Evolutionary conservation across 768 basidiomycete genomes (phyloP).

Genomic region (Mycena haematopus): DNA sequence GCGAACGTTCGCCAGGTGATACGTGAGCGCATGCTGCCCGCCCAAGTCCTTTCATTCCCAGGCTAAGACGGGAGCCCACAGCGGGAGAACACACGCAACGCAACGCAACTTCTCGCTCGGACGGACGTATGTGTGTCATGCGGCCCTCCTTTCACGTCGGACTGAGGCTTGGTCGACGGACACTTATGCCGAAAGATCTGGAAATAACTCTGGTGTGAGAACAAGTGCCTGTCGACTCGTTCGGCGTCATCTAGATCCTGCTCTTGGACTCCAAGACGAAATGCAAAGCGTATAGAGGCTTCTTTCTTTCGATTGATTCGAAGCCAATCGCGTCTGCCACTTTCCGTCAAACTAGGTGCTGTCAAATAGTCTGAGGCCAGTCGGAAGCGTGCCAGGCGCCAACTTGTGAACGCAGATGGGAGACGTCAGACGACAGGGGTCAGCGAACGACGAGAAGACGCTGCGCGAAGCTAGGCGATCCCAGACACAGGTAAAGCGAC

Average conservation of each 20-base stretch:
- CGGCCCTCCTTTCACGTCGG: constrained; percentile 25
- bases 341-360: constrained; percentile 26
- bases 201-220: constrained; percentile 18
- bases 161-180: constrained; percentile 5
- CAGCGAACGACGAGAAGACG: constrained; percentile 9
- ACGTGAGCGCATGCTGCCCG: constrained; percentile 7
- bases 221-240: constrained; percentile 20
- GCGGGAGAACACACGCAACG: background rate
- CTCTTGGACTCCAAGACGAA: constrained; percentile 12
- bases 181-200: background rate
- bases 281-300: background rate
- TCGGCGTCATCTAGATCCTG: constrained; percentile 13
- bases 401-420: background rate
- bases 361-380: constrained; percentile 6
- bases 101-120: background rate
- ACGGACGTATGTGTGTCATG: constrained; percentile 7
- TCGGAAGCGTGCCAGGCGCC: constrained; percentile 18
- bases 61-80: background rate
- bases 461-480: constrained; percentile 26
- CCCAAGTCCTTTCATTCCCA: background rate
- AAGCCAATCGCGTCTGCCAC: constrained; percentile 16
- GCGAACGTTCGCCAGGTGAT: constrained; percentile 13
- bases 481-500: constrained; percentile 1
- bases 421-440: background rate
- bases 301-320: constrained; percentile 1